These are phyloP conservation scores for Colletotrichum liriopes DNA, from an alignment of 2,329 filamentous ascomycete genomes.

Conservation along the genomic window DNA sequence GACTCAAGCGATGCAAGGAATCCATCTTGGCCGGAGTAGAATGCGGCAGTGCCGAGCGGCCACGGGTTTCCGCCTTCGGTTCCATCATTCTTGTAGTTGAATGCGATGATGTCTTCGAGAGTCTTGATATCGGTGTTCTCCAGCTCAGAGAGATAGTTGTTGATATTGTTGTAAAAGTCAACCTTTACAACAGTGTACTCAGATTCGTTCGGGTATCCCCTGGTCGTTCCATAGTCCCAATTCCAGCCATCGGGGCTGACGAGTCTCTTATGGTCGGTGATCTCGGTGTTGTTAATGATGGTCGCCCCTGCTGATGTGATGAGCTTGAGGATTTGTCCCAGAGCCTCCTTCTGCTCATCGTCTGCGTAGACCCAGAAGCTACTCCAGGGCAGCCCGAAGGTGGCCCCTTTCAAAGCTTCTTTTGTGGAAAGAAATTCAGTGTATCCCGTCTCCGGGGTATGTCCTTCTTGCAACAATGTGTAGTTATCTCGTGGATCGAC, in stretches of 20 bases:
- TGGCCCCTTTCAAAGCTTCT: conserved; percentile 70
- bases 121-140: conserved; percentile 72
- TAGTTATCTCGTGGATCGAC: conserved; percentile 76
- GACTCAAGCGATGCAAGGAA: conserved; percentile 76
- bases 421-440: conserved; percentile 69
- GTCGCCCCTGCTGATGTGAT: conserved; percentile 75
- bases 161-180: conserved; percentile 77
- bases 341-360: conserved; percentile 66
- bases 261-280: conserved; percentile 74
- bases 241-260: conserved; percentile 80
- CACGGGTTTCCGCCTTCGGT: conserved; percentile 77
- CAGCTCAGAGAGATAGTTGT: conserved; percentile 74
- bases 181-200: conserved; percentile 82
- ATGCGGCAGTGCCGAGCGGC: conserved; percentile 71
- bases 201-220: conserved; percentile 79
- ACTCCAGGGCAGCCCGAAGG: conserved; percentile 80
- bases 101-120: conserved; percentile 77
- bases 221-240: conserved; percentile 76
- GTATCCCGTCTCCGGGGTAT: conserved; percentile 71
- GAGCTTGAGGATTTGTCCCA: conserved; percentile 66
- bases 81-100: conserved; percentile 75
- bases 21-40: conserved; percentile 79
- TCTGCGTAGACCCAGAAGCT: conserved; percentile 78
- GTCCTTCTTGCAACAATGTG: conserved; percentile 70
- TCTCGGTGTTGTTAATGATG: conserved; percentile 79